These are phyloP conservation scores for Naegleria fowleri DNA, from an alignment of 208 protist species.

Conservation along the genomic window DNA sequence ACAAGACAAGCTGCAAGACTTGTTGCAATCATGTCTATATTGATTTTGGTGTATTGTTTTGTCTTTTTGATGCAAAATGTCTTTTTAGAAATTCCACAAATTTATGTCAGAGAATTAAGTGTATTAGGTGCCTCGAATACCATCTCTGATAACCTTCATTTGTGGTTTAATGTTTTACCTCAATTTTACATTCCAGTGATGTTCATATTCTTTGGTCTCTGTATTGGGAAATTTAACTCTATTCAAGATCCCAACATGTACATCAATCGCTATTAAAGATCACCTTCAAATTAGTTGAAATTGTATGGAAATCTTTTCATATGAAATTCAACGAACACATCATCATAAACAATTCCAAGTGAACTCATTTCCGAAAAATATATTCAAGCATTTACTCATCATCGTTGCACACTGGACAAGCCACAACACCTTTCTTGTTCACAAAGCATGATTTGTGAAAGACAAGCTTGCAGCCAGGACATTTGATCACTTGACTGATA, in stretches of 20 bases:
- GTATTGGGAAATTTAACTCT: neutral
- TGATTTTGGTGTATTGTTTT: neutral
- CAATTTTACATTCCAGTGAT: neutral
- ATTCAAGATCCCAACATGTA: neutral
- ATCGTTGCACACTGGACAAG: neutral
- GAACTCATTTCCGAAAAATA: no score
- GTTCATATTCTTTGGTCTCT: neutral
- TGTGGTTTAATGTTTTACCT: neutral
- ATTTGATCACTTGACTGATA: neutral
- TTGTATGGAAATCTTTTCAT: no score
- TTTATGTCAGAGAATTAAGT: neutral
- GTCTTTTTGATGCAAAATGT: neutral
- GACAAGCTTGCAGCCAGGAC: neutral
- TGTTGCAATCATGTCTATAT: neutral
- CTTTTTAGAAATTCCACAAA: neutral
- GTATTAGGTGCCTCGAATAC: neutral
- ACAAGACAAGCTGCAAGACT: neutral
- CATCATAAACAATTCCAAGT: no score
- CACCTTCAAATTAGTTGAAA: no score
- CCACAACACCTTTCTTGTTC: neutral
- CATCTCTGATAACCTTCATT: neutral
- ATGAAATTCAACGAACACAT: no score
- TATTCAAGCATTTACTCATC: no score
- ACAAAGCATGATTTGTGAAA: slow-evolving; percentile 12
- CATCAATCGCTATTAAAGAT: neutral